phyloP scores from a whole-genome alignment of 208 protist species.

The Trypanosoma lewisi region DNA sequence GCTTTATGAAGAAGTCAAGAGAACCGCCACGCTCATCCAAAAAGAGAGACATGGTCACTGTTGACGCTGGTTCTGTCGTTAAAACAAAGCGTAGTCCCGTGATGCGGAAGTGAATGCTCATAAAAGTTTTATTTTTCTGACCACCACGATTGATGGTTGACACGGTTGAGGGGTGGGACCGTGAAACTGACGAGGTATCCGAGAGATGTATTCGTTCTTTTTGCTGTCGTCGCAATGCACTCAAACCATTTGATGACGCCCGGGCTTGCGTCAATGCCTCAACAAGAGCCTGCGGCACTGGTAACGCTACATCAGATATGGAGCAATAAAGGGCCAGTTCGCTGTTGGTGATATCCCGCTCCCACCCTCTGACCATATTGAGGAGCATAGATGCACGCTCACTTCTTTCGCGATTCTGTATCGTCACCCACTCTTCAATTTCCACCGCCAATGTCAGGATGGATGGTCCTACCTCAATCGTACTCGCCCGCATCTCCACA shows the following conservation, averaged over 20 bases:
- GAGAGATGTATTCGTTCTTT: not conserved
- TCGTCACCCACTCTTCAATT: slow-evolving; percentile 49
- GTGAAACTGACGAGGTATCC: not conserved
- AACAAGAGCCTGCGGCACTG: slow-evolving; percentile 58
- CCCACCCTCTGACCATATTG: slow-evolving; percentile 30
- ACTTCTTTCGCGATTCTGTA: slow-evolving; percentile 27
- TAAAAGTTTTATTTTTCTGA: slow-evolving; percentile 5
- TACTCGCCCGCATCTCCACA: slow-evolving; percentile 57
- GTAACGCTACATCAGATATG: slow-evolving; percentile 67
- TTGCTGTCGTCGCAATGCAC: slow-evolving; percentile 1
- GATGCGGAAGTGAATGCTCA: slow-evolving; percentile 59
- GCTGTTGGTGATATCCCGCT: slow-evolving; percentile 28
- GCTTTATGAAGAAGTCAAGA: slow-evolving; percentile 45
- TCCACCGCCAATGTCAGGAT: slow-evolving; percentile 67
- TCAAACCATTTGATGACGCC: slow-evolving; percentile 9
- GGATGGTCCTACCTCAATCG: slow-evolving; percentile 73
- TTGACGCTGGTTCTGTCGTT: slow-evolving; percentile 61
- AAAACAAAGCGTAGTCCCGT: slow-evolving; percentile 62
- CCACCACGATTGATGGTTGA: not conserved
- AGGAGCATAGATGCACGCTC: slow-evolving; percentile 11
- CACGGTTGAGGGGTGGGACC: not conserved
- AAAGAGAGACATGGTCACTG: slow-evolving; percentile 65
- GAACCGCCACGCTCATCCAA: slow-evolving; percentile 56
- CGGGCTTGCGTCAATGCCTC: slow-evolving; percentile 33
- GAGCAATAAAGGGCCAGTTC: slow-evolving; percentile 38